phyloP scores from a whole-genome alignment of 2,329 filamentous ascomycete species.

The Fusarium sp. region DNA sequence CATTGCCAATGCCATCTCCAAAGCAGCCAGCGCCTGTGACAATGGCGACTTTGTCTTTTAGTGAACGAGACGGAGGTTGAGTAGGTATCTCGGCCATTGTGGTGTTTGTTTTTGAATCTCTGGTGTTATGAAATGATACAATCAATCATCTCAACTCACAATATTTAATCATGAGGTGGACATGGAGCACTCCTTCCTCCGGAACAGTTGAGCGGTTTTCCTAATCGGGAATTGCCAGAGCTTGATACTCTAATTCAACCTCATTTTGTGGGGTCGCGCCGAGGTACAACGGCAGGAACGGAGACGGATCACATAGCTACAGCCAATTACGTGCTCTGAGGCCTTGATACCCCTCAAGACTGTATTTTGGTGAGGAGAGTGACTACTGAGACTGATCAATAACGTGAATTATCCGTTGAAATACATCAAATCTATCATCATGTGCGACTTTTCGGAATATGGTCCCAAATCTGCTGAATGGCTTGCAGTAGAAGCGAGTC shows the following conservation, averaged over 20 bases:
- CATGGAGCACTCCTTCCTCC: not conserved
- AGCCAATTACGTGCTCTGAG: not conserved
- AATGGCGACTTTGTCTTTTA: conserved; percentile 56
- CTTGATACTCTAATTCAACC: not conserved
- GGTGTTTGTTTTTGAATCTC: not conserved
- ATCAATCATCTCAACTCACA: not conserved
- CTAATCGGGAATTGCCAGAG: not conserved
- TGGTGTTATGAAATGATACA: not conserved
- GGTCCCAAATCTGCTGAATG: conserved; percentile 55
- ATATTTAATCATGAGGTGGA: not conserved
- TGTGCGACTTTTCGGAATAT: conserved; percentile 48
- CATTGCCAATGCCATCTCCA: conserved; percentile 68
- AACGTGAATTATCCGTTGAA: not conserved
- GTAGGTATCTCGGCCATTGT: conserved; percentile 15
- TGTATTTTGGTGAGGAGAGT: not conserved
- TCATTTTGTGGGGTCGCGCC: not conserved
- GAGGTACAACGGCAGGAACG: not conserved
- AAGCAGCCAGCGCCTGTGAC: conserved; percentile 67
- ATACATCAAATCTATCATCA: not conserved
- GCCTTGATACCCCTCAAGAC: not conserved
- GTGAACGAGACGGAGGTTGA: conserved; percentile 21
- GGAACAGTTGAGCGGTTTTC: not conserved
- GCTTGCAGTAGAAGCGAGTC: conserved; percentile 47
- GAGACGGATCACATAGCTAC: not conserved
- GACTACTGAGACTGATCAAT: not conserved